These are phyloP conservation scores for Huntiella decipiens DNA, from an alignment of 2,329 filamentous ascomycete genomes.

Conservation along the genomic window DNA sequence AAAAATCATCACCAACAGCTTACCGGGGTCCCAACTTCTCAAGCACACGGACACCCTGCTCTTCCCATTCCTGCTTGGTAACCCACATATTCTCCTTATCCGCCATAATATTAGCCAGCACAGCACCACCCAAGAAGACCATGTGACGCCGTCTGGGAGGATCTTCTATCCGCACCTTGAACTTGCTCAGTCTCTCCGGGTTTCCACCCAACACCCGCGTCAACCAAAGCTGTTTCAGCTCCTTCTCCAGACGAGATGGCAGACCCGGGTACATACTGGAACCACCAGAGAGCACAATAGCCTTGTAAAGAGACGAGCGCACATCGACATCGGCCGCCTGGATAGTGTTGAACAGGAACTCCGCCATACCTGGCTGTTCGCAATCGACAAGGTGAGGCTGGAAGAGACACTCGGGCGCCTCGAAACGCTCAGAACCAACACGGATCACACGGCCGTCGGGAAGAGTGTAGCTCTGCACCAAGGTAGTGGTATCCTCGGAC, in stretches of 20 bases:
- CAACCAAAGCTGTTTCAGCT: slow-evolving; percentile 96
- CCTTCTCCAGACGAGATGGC: slow-evolving; percentile 88
- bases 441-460: slow-evolving; percentile 92
- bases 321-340: slow-evolving; percentile 92
- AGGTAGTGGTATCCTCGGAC: slow-evolving; percentile 88
- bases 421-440: slow-evolving; percentile 91
- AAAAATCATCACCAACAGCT: slow-evolving; percentile 10
- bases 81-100: slow-evolving; percentile 99
- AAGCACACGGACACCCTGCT: slow-evolving; percentile 66
- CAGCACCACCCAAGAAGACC: slow-evolving; percentile 96
- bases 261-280: slow-evolving; percentile 98
- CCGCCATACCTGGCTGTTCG: slow-evolving; percentile 88
- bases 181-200: slow-evolving; percentile 89
- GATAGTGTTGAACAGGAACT: slow-evolving; percentile 98
- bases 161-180: slow-evolving; percentile 98
- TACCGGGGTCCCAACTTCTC: slow-evolving; percentile 88
- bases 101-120: slow-evolving; percentile 95
- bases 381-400: slow-evolving; percentile 96
- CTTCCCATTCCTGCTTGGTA: slow-evolving; percentile 88
- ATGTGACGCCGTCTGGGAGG: slow-evolving; percentile 90
- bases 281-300: slow-evolving; percentile 87
- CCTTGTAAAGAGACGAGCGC: slow-evolving; percentile 83
- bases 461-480: slow-evolving; percentile 94
- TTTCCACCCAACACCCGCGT: slow-evolving; percentile 79
- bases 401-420: slow-evolving; percentile 95